Percentiles rank a stretch among this genome's conserved stretches.
Evolutionary conservation across 2,329 filamentous ascomycete genomes (phyloP).

Genomic region (Diplodia sapinea): DNA sequence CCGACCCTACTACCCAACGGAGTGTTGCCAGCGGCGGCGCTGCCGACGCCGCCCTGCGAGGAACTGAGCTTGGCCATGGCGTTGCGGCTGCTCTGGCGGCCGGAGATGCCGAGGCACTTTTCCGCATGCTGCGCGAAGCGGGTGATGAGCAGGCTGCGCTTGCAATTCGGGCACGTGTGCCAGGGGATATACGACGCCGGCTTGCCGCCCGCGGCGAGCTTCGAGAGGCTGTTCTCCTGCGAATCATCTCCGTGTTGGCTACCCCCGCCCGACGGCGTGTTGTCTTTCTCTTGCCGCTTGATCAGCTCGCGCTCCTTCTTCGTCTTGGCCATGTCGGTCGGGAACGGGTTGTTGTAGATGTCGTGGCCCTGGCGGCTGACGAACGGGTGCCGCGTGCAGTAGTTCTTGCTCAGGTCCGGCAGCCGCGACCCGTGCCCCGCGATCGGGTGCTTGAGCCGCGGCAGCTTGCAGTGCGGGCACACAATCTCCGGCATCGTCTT

Average conservation of each 20-base stretch:
- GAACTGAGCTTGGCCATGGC: slow-evolving; percentile 53
- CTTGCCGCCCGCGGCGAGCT: slow-evolving; percentile 56
- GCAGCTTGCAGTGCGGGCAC: slow-evolving; percentile 76
- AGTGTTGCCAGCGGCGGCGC: slow-evolving; percentile 50
- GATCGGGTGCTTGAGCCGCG: slow-evolving; percentile 73
- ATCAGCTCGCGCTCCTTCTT: slow-evolving; percentile 70
- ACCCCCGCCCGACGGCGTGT: slow-evolving; percentile 48
- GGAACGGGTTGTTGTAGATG: slow-evolving; percentile 83
- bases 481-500: slow-evolving; percentile 73
- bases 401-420: slow-evolving; percentile 63
- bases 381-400: slow-evolving; percentile 81
- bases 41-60: slow-evolving; percentile 36
- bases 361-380: slow-evolving; percentile 77
- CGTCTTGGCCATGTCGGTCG: slow-evolving; percentile 75
- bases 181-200: slow-evolving; percentile 56
- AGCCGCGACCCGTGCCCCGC: slow-evolving; percentile 73
- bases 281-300: slow-evolving; percentile 52
- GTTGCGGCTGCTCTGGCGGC: slow-evolving; percentile 57
- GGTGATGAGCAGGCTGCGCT: slow-evolving; percentile 65
- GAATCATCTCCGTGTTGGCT: slow-evolving; percentile 43
- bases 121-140: slow-evolving; percentile 67
- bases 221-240: slow-evolving; percentile 49
- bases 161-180: slow-evolving; percentile 66
- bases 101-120: slow-evolving; percentile 64
- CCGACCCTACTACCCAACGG: slow-evolving; percentile 52